Conservation (phyloP, 148 eudicot genomes). For the Silene conica region DNA sequence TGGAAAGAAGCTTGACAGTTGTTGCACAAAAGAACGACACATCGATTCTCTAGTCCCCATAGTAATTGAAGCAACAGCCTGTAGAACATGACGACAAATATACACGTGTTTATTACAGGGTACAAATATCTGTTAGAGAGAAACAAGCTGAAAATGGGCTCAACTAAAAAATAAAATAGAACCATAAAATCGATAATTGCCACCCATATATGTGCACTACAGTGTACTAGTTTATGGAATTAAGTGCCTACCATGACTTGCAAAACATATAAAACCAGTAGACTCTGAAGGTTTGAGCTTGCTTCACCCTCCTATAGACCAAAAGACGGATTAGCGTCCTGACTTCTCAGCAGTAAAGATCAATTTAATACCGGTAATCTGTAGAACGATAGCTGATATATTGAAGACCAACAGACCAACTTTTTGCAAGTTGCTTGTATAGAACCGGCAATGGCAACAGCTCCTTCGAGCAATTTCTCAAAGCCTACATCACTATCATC, state of each 20-base stretch:
- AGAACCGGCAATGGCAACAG: slow-evolving; percentile 53
- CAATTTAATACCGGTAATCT: slow-evolving; percentile 4
- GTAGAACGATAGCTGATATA: neutral
- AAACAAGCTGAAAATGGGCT: neutral
- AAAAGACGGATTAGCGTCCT: slow-evolving; percentile 15
- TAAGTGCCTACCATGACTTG: slow-evolving; percentile 56
- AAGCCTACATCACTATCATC: slow-evolving; percentile 45
- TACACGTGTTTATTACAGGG: neutral
- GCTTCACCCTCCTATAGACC: slow-evolving; percentile 54
- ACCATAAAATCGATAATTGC: neutral
- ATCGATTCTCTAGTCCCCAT: slow-evolving; percentile 33
- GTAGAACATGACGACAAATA: slow-evolving; percentile 20
- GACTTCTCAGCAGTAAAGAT: slow-evolving; percentile 10
- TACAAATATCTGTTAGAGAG: neutral
- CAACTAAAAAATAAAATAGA: neutral
- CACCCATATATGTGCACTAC: neutral
- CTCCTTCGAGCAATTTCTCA: slow-evolving; percentile 49
- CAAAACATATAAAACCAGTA: slow-evolving; percentile 69
- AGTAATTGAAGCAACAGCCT: slow-evolving; percentile 65
- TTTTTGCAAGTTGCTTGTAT: slow-evolving; percentile 49
- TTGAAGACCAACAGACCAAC: slow-evolving; percentile 54
- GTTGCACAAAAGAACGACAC: slow-evolving; percentile 44
- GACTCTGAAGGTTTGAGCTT: slow-evolving; percentile 47
- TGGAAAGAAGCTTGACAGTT: slow-evolving; percentile 48
- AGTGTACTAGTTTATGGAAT: slow-evolving; percentile 11